Base-by-base conservation (phyloP, 176 grass and related monocot genomes). In the Thinopyrum elongatum region DNA sequence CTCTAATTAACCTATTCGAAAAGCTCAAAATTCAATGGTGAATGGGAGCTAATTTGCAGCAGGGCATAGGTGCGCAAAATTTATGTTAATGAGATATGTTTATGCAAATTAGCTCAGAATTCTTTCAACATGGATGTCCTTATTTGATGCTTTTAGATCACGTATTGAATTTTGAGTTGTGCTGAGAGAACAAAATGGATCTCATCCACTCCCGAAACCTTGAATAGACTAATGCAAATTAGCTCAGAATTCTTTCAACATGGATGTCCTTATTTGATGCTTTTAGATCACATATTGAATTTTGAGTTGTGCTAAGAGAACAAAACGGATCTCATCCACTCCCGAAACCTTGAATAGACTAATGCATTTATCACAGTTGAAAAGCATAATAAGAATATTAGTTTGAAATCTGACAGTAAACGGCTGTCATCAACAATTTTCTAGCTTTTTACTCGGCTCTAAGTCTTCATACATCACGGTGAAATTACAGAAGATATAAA, bases 271-370 rank as follows among this genome's bases (percentile, higher is more conserved):
- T 71, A 88, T 88, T 62, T 92, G 94, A 58, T 95, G 88, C 84
- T 92, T 98, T 46, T 12, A 76, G 86, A 98, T 86, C 92, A 46
- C 11, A 12, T 46, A 46, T 13, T 46, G 42, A 46, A 46, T 46
- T 46, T 46, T 46, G 11, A 46, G 42, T 46, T 13, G 14, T 46
- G 42, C 12, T 89, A 69, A 98, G 95, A 91, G 83, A 95, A 94
- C 94, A 98, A 65, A 87, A 94, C 86, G 29, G 90, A 95, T 84
- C 96, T 89, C 66, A 98, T 17, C 96, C 93, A 98, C 90, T 91
- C 80, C 12, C 88, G 86, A 44, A 98, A 95, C 88, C 96, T 95
- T 81, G 33, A 79, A 86, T 62, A 77, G 44, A 35, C 15, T 22
- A 46, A 27, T 61, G 28, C 51, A 77, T 69, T 47, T 28, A 26